These are phyloP conservation scores for Hordeum pubiflorum DNA, from an alignment of 202 grass and related monocot species.

Conservation along the genomic window DNA sequence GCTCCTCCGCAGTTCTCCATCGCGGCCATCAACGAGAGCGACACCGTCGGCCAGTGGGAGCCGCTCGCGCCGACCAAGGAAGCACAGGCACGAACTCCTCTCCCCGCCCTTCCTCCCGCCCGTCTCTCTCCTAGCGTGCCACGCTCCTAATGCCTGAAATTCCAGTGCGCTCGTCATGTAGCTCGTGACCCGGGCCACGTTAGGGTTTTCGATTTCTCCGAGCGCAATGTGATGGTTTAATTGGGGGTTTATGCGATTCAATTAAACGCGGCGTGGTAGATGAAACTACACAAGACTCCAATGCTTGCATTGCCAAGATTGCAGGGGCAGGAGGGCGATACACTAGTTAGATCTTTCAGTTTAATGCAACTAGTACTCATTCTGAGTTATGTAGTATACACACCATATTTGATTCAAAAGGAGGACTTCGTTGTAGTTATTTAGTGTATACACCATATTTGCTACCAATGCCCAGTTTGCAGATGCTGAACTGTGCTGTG, in stretches of 20 bases:
- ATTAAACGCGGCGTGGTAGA: background rate
- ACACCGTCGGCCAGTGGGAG: slow-evolving; percentile 71
- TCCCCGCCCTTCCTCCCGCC: background rate
- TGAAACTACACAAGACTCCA: background rate
- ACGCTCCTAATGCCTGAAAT: background rate
- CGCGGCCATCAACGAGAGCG: slow-evolving; percentile 82
- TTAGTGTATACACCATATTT: background rate
- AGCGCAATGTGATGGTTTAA: background rate
- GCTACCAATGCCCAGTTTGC: background rate
- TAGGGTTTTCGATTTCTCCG: slow-evolving; percentile 36
- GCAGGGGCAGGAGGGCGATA: background rate
- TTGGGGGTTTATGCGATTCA: background rate
- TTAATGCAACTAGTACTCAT: background rate
- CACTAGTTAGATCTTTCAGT: background rate
- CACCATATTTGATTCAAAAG: background rate
- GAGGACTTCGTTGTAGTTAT: background rate
- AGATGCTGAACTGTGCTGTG: background rate
- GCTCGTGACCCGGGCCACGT: background rate
- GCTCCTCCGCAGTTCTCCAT: slow-evolving; percentile 79
- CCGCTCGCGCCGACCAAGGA: slow-evolving; percentile 93
- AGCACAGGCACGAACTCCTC: slow-evolving; percentile 52
- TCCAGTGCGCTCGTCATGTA: slow-evolving; percentile 4
- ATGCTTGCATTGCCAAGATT: background rate
- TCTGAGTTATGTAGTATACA: background rate
- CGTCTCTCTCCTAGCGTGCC: background rate